Evolutionary conservation across 1,284 basidiomycete species (phyloP).

Genomic region (Neonothopanus nambi): DNA sequence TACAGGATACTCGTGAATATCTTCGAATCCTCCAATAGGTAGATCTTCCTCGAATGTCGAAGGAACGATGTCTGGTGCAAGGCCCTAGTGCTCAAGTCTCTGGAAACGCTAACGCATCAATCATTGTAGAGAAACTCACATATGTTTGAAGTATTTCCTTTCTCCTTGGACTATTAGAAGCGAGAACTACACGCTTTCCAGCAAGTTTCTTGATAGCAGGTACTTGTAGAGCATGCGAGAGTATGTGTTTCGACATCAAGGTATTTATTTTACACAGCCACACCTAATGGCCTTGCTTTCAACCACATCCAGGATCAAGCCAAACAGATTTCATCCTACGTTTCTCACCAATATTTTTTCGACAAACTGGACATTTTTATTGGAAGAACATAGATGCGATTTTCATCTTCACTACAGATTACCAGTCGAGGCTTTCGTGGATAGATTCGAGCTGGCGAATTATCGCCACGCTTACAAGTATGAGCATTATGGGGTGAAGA

Average conservation of each 20-base stretch:
- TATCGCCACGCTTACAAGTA: slow-evolving; percentile 41
- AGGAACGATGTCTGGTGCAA: slow-evolving; percentile 85
- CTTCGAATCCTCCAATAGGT: slow-evolving; percentile 66
- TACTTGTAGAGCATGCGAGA: slow-evolving; percentile 69
- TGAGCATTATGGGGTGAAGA: slow-evolving; percentile 40
- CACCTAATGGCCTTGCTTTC: neutral
- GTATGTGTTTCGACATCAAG: slow-evolving; percentile 40
- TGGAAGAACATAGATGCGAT: slow-evolving; percentile 28
- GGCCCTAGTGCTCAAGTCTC: too few relatives aligned
- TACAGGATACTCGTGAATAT: slow-evolving; percentile 91
- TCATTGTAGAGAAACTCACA: slow-evolving; percentile 50
- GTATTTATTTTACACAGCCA: neutral
- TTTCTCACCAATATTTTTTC: slow-evolving; percentile 49
- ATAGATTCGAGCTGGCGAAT: slow-evolving; percentile 53
- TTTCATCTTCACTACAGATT: slow-evolving; percentile 43
- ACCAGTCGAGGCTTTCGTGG: slow-evolving; percentile 48
- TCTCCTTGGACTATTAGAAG: slow-evolving; percentile 84
- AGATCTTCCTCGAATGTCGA: slow-evolving; percentile 89
- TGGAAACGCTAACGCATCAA: too few relatives aligned
- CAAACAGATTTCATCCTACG: slow-evolving; percentile 62
- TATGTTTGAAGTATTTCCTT: slow-evolving; percentile 82
- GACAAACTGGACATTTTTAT: slow-evolving; percentile 30
- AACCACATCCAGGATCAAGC: slow-evolving; percentile 35
- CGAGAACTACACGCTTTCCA: slow-evolving; percentile 80
- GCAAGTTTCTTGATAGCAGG: slow-evolving; percentile 71